These are phyloP conservation scores for Colletotrichum euphorbiae DNA, from an alignment of 2,329 filamentous ascomycete species.

Conservation along the genomic window DNA sequence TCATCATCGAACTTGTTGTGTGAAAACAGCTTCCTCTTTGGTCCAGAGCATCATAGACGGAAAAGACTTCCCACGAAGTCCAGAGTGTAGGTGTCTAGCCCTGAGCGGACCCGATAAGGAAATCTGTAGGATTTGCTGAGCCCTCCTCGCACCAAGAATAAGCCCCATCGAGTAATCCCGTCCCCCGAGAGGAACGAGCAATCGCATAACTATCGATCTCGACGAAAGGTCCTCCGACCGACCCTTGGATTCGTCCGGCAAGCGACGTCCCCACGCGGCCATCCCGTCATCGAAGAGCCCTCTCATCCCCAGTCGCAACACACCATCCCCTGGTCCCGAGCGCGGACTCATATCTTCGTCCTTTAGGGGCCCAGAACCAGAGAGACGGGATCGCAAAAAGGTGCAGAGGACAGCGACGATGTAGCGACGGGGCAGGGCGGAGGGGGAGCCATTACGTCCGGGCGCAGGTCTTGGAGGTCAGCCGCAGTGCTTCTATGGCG, in stretches of 20 bases:
- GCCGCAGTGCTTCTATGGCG: slow-evolving; percentile 99
- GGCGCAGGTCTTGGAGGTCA: slow-evolving; percentile 75
- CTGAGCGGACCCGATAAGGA: slow-evolving; percentile 12
- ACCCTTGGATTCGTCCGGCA: slow-evolving; percentile 44
- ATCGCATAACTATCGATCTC: slow-evolving; percentile 99
- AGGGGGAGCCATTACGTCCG: slow-evolving; percentile 51
- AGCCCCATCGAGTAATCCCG: slow-evolving; percentile 99
- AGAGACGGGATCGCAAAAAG: slow-evolving; percentile 9
- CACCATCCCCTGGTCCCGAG: slow-evolving; percentile 46
- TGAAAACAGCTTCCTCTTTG: slow-evolving; percentile 40
- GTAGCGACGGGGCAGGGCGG: slow-evolving; percentile 58
- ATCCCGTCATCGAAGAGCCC: slow-evolving; percentile 44
- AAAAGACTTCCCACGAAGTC: slow-evolving; percentile 57
- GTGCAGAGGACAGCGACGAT: slow-evolving; percentile 50
- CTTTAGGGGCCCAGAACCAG: slow-evolving; percentile 62
- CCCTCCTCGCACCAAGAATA: slow-evolving; percentile 99
- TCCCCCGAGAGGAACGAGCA: slow-evolving; percentile 64
- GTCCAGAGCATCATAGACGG: slow-evolving; percentile 43
- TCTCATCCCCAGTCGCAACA: slow-evolving; percentile 36
- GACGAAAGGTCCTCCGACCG: slow-evolving; percentile 81
- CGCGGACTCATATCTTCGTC: slow-evolving; percentile 94
- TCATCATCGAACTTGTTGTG: slow-evolving; percentile 75
- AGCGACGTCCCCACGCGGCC: slow-evolving; percentile 45
- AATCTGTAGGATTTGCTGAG: slow-evolving; percentile 51
- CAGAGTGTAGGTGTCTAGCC: slow-evolving; percentile 48